Conservation (phyloP, 306 rosid species). For the Carpinus viminea region DNA sequence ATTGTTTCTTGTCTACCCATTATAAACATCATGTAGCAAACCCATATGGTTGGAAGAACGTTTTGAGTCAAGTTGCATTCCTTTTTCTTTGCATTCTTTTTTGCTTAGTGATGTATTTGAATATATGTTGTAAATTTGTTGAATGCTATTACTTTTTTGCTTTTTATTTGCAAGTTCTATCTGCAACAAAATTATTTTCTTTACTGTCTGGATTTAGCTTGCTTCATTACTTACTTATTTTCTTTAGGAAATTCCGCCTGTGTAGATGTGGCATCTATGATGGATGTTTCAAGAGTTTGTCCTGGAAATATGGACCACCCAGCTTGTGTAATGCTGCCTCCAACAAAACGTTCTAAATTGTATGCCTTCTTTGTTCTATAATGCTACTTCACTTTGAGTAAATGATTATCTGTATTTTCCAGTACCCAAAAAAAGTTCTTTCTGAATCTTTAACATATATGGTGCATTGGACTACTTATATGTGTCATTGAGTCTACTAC, state of each 20-base stretch:
- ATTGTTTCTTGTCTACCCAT: neutral
- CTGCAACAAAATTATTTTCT: constrained; percentile 15
- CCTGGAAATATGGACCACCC: constrained; percentile 51
- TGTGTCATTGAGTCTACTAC: neutral
- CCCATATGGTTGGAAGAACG: neutral
- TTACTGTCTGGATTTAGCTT: constrained; percentile 25
- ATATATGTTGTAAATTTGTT: constrained; percentile 15
- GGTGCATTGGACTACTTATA: neutral
- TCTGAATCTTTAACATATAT: neutral
- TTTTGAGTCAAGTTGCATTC: constrained; percentile 1
- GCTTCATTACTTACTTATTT: constrained; percentile 31
- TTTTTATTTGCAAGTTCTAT: constrained; percentile 13
- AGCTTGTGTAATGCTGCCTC: constrained; percentile 60
- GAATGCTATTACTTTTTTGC: constrained; percentile 14
- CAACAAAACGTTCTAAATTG: constrained; percentile 84
- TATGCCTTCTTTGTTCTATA: constrained; percentile 52
- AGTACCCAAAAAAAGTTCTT: neutral
- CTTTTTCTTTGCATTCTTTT: neutral
- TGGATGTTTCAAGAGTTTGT: constrained; percentile 52
- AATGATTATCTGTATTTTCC: constrained; percentile 20
- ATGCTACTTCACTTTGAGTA: constrained; percentile 11
- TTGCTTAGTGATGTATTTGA: constrained; percentile 19
- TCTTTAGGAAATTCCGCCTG: constrained; percentile 44
- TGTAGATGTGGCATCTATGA: constrained; percentile 47
- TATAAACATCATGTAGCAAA: constrained; percentile 5